These are phyloP conservation scores for Tetramitus jugosus DNA, from an alignment of 208 protist genomes.

Conservation along the genomic window DNA sequence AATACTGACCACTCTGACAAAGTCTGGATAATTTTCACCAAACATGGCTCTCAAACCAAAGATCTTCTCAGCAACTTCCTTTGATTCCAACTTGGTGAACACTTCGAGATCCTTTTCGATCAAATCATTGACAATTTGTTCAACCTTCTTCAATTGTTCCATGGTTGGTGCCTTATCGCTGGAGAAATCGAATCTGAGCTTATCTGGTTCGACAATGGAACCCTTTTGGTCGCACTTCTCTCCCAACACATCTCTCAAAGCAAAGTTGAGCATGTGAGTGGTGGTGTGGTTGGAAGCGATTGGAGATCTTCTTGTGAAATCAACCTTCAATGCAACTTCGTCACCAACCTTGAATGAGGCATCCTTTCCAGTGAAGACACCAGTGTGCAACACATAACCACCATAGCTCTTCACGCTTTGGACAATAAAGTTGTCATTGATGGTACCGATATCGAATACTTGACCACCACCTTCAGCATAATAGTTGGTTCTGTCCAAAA, in stretches of 20 bases:
- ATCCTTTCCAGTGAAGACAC: slow-evolving; percentile 54
- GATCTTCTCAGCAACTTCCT: slow-evolving; percentile 44
- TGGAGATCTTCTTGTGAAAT: slow-evolving; percentile 66
- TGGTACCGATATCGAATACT: slow-evolving; percentile 83
- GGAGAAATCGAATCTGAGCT: slow-evolving; percentile 95
- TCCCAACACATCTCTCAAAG: slow-evolving; percentile 71
- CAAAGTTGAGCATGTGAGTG: slow-evolving; percentile 95
- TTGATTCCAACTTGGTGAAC: background rate
- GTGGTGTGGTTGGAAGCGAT: slow-evolving; percentile 90
- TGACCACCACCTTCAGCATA: slow-evolving; percentile 96
- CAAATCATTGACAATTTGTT: slow-evolving; percentile 1
- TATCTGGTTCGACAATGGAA: slow-evolving; percentile 64
- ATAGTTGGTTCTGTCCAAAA: slow-evolving; percentile 90
- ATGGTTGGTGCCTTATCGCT: slow-evolving; percentile 58
- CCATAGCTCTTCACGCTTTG: slow-evolving; percentile 79
- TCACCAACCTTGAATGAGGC: slow-evolving; percentile 57
- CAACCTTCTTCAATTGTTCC: background rate
- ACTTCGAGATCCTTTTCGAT: background rate
- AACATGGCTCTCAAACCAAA: slow-evolving; percentile 78
- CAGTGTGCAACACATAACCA: slow-evolving; percentile 92
- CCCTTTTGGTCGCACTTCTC: slow-evolving; percentile 84
- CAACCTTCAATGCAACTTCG: slow-evolving; percentile 63
- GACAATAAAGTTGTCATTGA: slow-evolving; percentile 64
- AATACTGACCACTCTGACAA: slow-evolving; percentile 92
- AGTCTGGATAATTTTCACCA: slow-evolving; percentile 96